Conservation (phyloP, 768 basidiomycete species). For the Psilocybe azurescens region DNA sequence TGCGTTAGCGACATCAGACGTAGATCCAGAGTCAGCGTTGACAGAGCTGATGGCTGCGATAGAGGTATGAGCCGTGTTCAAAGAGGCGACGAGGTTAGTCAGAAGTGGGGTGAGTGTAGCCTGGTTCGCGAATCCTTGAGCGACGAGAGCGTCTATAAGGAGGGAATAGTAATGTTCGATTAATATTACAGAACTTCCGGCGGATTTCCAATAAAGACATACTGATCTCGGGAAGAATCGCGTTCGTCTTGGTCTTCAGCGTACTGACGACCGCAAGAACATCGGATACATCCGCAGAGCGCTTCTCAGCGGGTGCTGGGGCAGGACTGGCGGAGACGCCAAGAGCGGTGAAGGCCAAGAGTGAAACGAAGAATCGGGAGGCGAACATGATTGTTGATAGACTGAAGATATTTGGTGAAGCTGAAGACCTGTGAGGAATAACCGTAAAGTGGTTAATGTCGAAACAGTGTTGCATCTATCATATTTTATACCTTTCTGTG, state of each 20-base stretch:
- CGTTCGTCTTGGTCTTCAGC: neutral
- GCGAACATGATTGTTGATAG: neutral
- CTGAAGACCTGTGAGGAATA: too few species aligned
- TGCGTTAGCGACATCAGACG: slow-evolving; percentile 6
- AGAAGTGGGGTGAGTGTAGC: slow-evolving; percentile 1
- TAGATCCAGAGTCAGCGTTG: neutral
- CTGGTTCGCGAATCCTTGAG: neutral
- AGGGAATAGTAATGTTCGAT: neutral
- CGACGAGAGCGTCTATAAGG: neutral
- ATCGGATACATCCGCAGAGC: neutral
- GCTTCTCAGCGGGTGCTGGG: slow-evolving; percentile 3
- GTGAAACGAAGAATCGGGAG: slow-evolving; percentile 4
- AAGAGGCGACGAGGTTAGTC: neutral
- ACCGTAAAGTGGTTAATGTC: too few species aligned
- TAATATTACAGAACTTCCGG: too few species aligned
- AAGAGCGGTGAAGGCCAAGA: slow-evolving; percentile 6
- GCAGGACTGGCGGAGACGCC: slow-evolving; percentile 7
- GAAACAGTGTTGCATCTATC: too few species aligned
- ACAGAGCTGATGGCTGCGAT: neutral
- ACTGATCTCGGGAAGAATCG: slow-evolving; percentile 11
- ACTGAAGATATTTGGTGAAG: too few species aligned
- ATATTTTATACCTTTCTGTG: too few species aligned
- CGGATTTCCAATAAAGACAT: neutral
- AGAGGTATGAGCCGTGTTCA: slow-evolving; percentile 3
- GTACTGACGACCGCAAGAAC: slow-evolving; percentile 3